Evolutionary conservation across 2,329 filamentous ascomycete species (phyloP), one percentile per base, ranked within the genome.

Genomic region (Pseudogymnoascus destructans): DNA sequence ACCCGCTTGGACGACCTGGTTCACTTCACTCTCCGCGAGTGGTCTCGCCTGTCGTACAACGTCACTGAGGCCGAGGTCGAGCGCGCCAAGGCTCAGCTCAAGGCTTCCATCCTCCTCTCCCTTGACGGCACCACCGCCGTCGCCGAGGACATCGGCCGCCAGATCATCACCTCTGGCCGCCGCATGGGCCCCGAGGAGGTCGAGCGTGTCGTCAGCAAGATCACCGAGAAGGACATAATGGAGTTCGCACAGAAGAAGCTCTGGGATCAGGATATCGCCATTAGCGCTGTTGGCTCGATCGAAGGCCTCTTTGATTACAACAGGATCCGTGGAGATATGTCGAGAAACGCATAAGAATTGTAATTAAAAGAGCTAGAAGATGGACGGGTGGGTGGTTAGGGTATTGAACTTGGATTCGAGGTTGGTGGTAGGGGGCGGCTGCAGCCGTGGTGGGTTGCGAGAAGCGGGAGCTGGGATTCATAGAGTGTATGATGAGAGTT

Each of bases 71-170:
- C 91, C 65, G 93, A 98, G 78, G 87, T 91, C 62, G 93, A 98
- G 83, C 92, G 93, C 67, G 93, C 93, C 75, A 98, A 98, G 84
- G 89, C 93, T 64, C 93, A 98, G 79, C 86, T 98, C 69, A 98
- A 98, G 84, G 93, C 93, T 63, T 95, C 91, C 58, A 91, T 98
- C 70, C 88, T 98, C 62, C 85, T 98, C 65, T 95, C 90, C 57
- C 89, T 98, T 30, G 93, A 98, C 73, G 95, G 91, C 73, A 97
- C 93, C 70, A 97, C 93, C 55, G 90, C 93, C 67, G 86, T 96
- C 58, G 93, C 93, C 62, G 93, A 98, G 80, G 93, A 98, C 73
- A 95, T 98, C 73, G 93, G 93, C 70, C 89, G 93, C 74, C 93
- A 98, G 78, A 90, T 98, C 75, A 85, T 98, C 77, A 97, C 91